A percentile compares a stretch with the other conserved stretches of the same genome.
Conservation (phyloP, 2,329 filamentous ascomycete species). For the Penicillium janthinellum region DNA sequence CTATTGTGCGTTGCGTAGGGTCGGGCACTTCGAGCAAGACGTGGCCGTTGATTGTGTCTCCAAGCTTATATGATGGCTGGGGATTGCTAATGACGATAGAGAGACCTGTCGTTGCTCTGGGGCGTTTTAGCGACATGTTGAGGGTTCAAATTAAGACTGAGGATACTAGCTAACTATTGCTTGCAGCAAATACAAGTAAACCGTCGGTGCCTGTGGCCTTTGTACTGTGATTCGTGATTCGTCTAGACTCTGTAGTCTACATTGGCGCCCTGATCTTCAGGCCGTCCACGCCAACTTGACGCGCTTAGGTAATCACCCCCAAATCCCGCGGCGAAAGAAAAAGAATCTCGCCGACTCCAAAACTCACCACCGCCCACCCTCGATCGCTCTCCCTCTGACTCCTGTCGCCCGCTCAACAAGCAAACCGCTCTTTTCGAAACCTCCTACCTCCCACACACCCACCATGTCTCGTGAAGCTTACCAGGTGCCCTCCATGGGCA, state of each 20-base stretch:
- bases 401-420: not conserved
- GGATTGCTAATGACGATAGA: no score
- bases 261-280: not conserved
- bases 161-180: no score
- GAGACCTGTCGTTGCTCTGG: no score
- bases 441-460: not conserved
- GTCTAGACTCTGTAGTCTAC: no score
- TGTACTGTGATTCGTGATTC: no score
- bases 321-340: constrained; percentile 13
- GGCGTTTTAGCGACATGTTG: no score
- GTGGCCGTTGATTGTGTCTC: no score
- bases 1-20: no score
- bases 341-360: constrained; percentile 15
- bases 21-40: no score
- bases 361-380: not conserved
- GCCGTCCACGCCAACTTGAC: not conserved
- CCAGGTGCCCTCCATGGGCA: constrained; percentile 65
- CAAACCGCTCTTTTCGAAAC: not conserved
- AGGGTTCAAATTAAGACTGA: no score
- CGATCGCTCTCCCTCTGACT: not conserved
- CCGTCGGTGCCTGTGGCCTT: not conserved
- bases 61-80: no score
- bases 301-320: not conserved
- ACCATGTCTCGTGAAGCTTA: constrained; percentile 74
- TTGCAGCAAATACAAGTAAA: not conserved